These are phyloP conservation scores for Sporothrix schenckii DNA, from an alignment of 2,329 filamentous ascomycete species.

Conservation along the genomic window DNA sequence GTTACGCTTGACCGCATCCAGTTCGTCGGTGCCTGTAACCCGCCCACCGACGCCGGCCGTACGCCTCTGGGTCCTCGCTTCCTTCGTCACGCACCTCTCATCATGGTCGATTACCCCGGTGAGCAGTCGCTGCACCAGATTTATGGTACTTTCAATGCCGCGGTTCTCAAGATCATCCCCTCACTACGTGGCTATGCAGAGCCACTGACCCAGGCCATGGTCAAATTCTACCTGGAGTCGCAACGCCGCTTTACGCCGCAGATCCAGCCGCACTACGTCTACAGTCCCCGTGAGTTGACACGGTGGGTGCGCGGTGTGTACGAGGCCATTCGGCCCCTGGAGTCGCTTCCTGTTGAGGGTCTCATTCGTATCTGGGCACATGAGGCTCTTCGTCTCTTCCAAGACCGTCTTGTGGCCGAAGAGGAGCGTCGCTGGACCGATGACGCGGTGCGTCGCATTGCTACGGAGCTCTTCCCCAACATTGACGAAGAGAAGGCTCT, in stretches of 20 bases:
- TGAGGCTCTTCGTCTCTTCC: slow-evolving; percentile 92
- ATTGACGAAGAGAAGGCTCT: slow-evolving; percentile 89
- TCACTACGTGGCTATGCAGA: slow-evolving; percentile 94
- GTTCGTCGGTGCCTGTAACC: slow-evolving; percentile 98
- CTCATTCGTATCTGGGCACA: slow-evolving; percentile 97
- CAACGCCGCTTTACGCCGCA: slow-evolving; percentile 93
- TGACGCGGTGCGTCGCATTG: slow-evolving; percentile 81
- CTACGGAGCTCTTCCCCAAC: slow-evolving; percentile 90
- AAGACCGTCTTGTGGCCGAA: slow-evolving; percentile 92
- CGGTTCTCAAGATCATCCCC: slow-evolving; percentile 94
- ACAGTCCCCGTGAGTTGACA: slow-evolving; percentile 97
- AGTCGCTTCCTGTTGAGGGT: slow-evolving; percentile 84
- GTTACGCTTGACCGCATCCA: slow-evolving; percentile 97
- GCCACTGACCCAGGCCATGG: slow-evolving; percentile 94
- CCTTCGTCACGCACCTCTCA: slow-evolving; percentile 92
- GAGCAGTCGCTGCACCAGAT: slow-evolving; percentile 94
- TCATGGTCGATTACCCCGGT: slow-evolving; percentile 99
- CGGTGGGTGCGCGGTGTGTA: slow-evolving; percentile 98
- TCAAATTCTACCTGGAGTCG: slow-evolving; percentile 91
- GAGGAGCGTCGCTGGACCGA: slow-evolving; percentile 96
- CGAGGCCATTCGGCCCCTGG: slow-evolving; percentile 90
- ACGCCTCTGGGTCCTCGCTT: slow-evolving; percentile 92
- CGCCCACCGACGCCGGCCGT: slow-evolving; percentile 94
- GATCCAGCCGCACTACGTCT: slow-evolving; percentile 98
- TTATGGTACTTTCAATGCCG: slow-evolving; percentile 96